Percentiles rank a stretch among this genome's conserved stretches.
phyloP scores from a whole-genome alignment of 768 basidiomycete species.

The Boletus vermiculosoides region DNA sequence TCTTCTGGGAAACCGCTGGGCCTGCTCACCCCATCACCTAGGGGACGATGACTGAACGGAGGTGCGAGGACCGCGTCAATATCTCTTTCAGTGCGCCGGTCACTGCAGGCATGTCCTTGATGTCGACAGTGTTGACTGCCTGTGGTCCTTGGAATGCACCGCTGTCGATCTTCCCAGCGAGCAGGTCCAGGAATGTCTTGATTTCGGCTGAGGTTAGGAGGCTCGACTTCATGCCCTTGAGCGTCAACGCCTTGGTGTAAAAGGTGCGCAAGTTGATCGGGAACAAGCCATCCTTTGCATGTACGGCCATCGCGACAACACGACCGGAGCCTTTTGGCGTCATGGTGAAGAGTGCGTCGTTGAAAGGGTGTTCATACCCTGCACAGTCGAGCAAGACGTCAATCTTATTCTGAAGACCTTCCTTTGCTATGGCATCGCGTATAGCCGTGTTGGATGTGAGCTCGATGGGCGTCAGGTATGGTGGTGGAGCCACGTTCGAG shows the following conservation, averaged over 20 bases:
- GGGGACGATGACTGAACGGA: constrained; percentile 32
- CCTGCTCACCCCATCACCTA: not conserved
- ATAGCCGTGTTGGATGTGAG: constrained; percentile 32
- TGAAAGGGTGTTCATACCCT: constrained; percentile 33
- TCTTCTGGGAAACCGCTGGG: not conserved
- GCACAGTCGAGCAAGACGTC: constrained; percentile 36
- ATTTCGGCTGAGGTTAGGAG: constrained; percentile 21
- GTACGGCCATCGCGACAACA: constrained; percentile 36
- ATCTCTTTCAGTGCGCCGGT: constrained; percentile 23
- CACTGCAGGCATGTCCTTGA: constrained; percentile 22
- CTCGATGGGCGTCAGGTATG: constrained; percentile 33
- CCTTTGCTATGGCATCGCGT: constrained; percentile 27
- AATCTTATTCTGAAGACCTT: constrained; percentile 30
- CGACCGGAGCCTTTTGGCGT: constrained; percentile 33
- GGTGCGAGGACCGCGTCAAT: constrained; percentile 27
- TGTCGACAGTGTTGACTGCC: constrained; percentile 20
- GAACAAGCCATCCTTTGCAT: constrained; percentile 33
- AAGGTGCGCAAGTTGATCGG: constrained; percentile 32
- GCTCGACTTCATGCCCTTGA: constrained; percentile 34
- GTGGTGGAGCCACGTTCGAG: constrained; percentile 20
- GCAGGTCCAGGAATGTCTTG: constrained; percentile 29
- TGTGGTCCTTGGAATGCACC: constrained; percentile 30
- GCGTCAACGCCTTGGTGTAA: constrained; percentile 30
- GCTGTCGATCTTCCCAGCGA: constrained; percentile 31
- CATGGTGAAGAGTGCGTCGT: constrained; percentile 36